Evolutionary conservation across 2,329 filamentous ascomycete genomes (phyloP), one percentile per base, ranked within the genome.

Genomic region (Trichoderma hamatum): DNA sequence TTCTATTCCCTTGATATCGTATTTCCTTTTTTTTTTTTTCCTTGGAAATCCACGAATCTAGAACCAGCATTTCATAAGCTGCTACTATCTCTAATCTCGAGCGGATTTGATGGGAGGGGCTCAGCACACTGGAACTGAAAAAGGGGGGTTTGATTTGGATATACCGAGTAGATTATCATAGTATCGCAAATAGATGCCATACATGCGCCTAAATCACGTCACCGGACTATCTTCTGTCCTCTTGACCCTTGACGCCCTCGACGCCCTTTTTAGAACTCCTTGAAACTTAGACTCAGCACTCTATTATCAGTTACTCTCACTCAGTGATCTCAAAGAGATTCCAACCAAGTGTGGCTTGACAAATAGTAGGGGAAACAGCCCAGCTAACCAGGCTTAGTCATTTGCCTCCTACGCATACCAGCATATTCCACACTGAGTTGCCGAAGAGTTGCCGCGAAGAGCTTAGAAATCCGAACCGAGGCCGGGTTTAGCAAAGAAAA

Each of bases 61-160:
- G 30, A 14, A 10, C 24, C 46, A 49, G 43, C n/a, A n/a, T 21
- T 16, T 56, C 3, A 43, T n/a, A 3, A 36, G 24, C 30, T 36
- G n/a, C 32, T 2, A 28, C 19, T 10, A 28, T 59, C 26, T 28
- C 21, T 28, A 24, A 59, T 11, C 5, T 39, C 32, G 1, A 19
- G 3, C 21, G 16, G 21, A 21, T 24, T 61, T 70, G 74, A 43
- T 75, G 63, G 65, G 30, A 36, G 28, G 52, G 7, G 5, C n/a
- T 19, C 7, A 43, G n/a, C 3, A 24, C 21, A 56, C 32, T 7
- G 36, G 14, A 5, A 43, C 30, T 1, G 28, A 36, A 28, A 19
- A 26, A 13, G 34, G 32, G 13, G 16, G 6, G 19, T 43, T n/a
- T 4, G 3, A 7, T 39, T n/a, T 9, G n/a, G 39, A n/a, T n/a